These are phyloP conservation scores for Puccinia coronata DNA, from an alignment of 1,284 basidiomycete genomes.

Conservation along the genomic window DNA sequence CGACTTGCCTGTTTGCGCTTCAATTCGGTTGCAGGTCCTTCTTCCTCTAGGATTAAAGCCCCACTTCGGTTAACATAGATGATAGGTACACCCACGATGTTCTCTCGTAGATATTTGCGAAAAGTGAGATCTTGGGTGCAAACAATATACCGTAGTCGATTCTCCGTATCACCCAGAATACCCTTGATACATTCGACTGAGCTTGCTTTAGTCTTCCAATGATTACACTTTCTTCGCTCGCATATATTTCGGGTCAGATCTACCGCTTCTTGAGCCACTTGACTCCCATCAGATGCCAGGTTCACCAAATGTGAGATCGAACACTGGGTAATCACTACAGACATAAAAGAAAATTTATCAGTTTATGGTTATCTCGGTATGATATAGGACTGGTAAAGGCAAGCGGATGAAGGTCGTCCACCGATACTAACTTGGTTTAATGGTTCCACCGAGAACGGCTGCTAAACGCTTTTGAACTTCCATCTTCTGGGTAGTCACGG, in stretches of 20 bases:
- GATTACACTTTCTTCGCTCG: constrained; percentile 41
- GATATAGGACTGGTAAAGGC: neutral
- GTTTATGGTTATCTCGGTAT: neutral
- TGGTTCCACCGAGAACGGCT: constrained; percentile 27
- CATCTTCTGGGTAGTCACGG: constrained; percentile 30
- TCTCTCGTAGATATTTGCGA: constrained; percentile 25
- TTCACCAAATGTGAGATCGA: constrained; percentile 31
- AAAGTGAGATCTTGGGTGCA: constrained; percentile 19
- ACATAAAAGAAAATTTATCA: neutral
- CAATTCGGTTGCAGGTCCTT: constrained; percentile 34
- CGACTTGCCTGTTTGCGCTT: constrained; percentile 29
- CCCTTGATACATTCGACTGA: constrained; percentile 41
- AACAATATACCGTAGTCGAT: constrained; percentile 33
- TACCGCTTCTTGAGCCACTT: constrained; percentile 40
- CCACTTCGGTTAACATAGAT: constrained; percentile 32
- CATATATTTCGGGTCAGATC: constrained; percentile 15
- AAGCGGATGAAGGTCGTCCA: neutral
- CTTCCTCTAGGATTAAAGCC: constrained; percentile 20
- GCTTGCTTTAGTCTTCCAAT: constrained; percentile 37
- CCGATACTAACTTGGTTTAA: constrained; percentile 34
- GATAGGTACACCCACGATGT: constrained; percentile 24
- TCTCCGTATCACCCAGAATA: constrained; percentile 33
- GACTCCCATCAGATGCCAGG: constrained; percentile 29
- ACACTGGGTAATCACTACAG: constrained; percentile 43
- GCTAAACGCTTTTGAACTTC: constrained; percentile 26